phyloP scores from a whole-genome alignment of 2,329 filamentous ascomycete genomes.

The Cephalotrichum gorgonifer region DNA sequence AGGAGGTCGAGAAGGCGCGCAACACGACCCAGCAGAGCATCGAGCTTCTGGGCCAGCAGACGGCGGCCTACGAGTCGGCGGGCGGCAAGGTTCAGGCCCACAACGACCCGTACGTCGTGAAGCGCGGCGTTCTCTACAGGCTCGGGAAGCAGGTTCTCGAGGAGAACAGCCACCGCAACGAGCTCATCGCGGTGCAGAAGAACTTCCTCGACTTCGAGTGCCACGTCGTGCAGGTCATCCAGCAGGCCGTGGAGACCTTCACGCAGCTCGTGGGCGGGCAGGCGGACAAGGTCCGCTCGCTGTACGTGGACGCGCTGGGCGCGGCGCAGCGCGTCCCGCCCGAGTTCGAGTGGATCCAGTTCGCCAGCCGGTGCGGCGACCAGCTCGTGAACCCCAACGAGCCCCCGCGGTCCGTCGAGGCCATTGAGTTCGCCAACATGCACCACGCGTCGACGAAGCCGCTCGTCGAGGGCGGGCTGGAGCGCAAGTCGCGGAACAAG shows the following conservation, averaged over 20 bases:
- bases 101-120: slow-evolving; percentile 83
- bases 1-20: slow-evolving; percentile 85
- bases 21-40: slow-evolving; percentile 88
- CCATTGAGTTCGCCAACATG: slow-evolving; percentile 81
- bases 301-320: slow-evolving; percentile 76
- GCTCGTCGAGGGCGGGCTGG: slow-evolving; percentile 76
- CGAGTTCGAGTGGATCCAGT: slow-evolving; percentile 89
- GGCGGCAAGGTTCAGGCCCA: slow-evolving; percentile 59
- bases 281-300: slow-evolving; percentile 66
- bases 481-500: slow-evolving; percentile 85
- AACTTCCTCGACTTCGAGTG: slow-evolving; percentile 81
- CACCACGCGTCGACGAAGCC: slow-evolving; percentile 69
- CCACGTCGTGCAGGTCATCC: slow-evolving; percentile 73
- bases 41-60: slow-evolving; percentile 80
- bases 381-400: slow-evolving; percentile 70
- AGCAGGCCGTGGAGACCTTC: slow-evolving; percentile 75
- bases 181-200: slow-evolving; percentile 83
- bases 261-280: slow-evolving; percentile 71
- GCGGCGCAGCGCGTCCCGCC: slow-evolving; percentile 66
- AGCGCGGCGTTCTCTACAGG: slow-evolving; percentile 70
- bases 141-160: slow-evolving; percentile 85
- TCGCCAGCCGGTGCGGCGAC: slow-evolving; percentile 59
- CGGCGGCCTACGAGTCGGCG: slow-evolving; percentile 67
- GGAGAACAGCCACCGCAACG: slow-evolving; percentile 93
- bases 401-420: slow-evolving; percentile 61